Evolutionary conservation across 352 stramenopile species (phyloP).

Genomic region (Halophytophthora batemanensis): DNA sequence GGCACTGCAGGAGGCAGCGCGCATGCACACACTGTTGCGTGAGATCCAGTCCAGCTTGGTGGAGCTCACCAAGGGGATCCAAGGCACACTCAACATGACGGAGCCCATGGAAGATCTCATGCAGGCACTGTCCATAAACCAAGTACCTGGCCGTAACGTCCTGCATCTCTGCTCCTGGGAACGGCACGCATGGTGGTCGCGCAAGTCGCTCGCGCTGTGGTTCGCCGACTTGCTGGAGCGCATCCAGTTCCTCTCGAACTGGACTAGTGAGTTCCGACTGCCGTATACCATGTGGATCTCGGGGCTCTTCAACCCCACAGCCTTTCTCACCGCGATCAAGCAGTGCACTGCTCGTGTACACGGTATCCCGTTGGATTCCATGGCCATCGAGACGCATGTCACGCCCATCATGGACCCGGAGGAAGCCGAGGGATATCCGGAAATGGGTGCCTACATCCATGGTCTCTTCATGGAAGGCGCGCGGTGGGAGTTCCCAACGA

Average conservation of each 20-base stretch:
- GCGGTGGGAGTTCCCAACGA: constrained; percentile 71
- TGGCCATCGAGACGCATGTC: constrained; percentile 94
- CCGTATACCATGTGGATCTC: constrained; percentile 84
- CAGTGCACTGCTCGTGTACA: constrained; percentile 84
- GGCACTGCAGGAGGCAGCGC: constrained; percentile 74
- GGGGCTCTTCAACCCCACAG: constrained; percentile 77
- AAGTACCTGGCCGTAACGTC: constrained; percentile 74
- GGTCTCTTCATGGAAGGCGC: constrained; percentile 95
- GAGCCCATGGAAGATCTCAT: constrained; percentile 88
- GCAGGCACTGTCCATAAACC: constrained; percentile 55
- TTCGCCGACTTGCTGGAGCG: constrained; percentile 81
- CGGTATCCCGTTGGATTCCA: constrained; percentile 87
- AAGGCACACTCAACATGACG: constrained; percentile 86
- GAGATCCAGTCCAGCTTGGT: constrained; percentile 63
- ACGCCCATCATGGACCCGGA: constrained; percentile 66
- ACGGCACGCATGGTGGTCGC: constrained; percentile 77
- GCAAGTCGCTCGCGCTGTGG: constrained; percentile 77
- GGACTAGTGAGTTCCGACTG: constrained; percentile 65
- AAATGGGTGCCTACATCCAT: constrained; percentile 92
- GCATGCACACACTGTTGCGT: constrained; percentile 64
- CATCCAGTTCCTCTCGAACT: constrained; percentile 55
- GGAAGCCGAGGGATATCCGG: constrained; percentile 62
- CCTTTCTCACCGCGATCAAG: constrained; percentile 86
- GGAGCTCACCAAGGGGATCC: constrained; percentile 78
- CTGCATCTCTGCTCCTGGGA: constrained; percentile 79